Conservation (phyloP, 768 basidiomycete species). For the Lactarius sanguifluus region DNA sequence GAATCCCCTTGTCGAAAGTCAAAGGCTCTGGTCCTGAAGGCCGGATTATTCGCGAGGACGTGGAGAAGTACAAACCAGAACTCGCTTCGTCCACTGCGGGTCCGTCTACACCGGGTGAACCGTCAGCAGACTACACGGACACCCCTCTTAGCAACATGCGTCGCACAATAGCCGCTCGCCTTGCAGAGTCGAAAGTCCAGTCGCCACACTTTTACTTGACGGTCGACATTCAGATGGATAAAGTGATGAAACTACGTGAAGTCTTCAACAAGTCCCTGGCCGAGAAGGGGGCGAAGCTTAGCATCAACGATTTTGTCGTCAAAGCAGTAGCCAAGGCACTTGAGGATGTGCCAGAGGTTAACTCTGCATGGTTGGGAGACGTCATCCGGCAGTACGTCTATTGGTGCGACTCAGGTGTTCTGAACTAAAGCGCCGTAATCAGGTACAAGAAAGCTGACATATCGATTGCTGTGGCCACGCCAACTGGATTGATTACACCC, state of each 20-base stretch:
- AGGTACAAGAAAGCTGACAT: slow-evolving; percentile 98
- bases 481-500: slow-evolving; percentile 94
- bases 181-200: slow-evolving; percentile 91
- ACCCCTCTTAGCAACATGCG: slow-evolving; percentile 93
- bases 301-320: slow-evolving; percentile 97
- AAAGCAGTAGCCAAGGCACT: slow-evolving; percentile 92
- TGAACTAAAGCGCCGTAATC: slow-evolving; percentile 17
- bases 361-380: slow-evolving; percentile 97
- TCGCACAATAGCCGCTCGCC: slow-evolving; percentile 84
- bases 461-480: slow-evolving; percentile 94
- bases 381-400: slow-evolving; percentile 86
- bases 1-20: slow-evolving; percentile 84
- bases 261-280: slow-evolving; percentile 90
- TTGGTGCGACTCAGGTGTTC: not conserved
- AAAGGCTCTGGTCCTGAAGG: slow-evolving; percentile 95
- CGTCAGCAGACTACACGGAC: slow-evolving; percentile 74
- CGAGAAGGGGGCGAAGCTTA: slow-evolving; percentile 89
- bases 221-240: slow-evolving; percentile 94
- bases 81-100: slow-evolving; percentile 47
- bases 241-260: slow-evolving; percentile 88
- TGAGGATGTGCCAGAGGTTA: slow-evolving; percentile 93
- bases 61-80: slow-evolving; percentile 80
- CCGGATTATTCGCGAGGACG: slow-evolving; percentile 91
- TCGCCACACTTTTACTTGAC: slow-evolving; percentile 98
- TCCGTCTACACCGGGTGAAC: slow-evolving; percentile 50